Evolutionary conservation across 1,284 basidiomycete species (phyloP).

Genomic region (Bjerkandera adusta): DNA sequence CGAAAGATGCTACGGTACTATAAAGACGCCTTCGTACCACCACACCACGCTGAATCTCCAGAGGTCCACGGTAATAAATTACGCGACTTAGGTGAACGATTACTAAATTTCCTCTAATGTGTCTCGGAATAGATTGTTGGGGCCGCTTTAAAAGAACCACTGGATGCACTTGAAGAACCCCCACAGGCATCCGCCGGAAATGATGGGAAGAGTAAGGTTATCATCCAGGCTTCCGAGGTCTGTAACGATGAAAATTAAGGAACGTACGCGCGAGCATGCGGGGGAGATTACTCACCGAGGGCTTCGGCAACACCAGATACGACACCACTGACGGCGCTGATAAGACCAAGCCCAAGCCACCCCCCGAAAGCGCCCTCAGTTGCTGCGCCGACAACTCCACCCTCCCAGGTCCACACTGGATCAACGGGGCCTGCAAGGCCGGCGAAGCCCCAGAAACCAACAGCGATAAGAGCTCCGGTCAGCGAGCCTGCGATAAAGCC

Average conservation of each 20-base stretch:
- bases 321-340: conserved; percentile 67
- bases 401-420: conserved; percentile 53
- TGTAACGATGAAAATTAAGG: conserved; percentile 34
- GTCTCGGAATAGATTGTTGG: not conserved
- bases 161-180: conserved; percentile 54
- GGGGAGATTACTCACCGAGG: conserved; percentile 53
- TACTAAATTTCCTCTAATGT: conserved; percentile 13
- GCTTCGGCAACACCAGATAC: conserved; percentile 86
- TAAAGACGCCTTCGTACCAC: too few species aligned
- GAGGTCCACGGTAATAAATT: too few species aligned
- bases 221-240: conserved; percentile 91
- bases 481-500: conserved; percentile 85
- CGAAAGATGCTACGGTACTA: too few species aligned
- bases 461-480: conserved; percentile 73
- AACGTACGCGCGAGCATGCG: conserved; percentile 12
- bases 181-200: conserved; percentile 84
- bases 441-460: conserved; percentile 77
- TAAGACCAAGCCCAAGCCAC: conserved; percentile 52
- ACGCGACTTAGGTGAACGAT: conserved; percentile 3
- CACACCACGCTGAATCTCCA: too few species aligned
- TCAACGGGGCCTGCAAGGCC: conserved; percentile 44
- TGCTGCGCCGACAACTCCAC: conserved; percentile 26
- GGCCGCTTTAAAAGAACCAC: conserved; percentile 16
- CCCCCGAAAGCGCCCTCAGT: conserved; percentile 32
- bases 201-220: conserved; percentile 90